A percentile compares a stretch with the other conserved stretches of the same genome.
These are phyloP conservation scores for Cardamine resedifolia DNA, from an alignment of 345 rosid genomes.

Conservation along the genomic window DNA sequence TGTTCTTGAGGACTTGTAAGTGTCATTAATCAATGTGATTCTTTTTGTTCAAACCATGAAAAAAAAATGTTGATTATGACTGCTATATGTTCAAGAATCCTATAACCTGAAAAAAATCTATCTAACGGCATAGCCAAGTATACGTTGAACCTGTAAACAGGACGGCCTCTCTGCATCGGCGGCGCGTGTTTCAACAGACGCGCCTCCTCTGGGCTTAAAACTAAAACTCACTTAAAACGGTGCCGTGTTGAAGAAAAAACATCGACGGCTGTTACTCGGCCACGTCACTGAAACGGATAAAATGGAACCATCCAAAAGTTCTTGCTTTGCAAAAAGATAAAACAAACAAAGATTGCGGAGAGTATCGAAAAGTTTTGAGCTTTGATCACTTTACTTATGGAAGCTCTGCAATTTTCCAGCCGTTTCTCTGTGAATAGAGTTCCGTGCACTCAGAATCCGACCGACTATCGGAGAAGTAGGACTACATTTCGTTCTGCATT, in stretches of 20 bases:
- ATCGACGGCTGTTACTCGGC: constrained; percentile 18
- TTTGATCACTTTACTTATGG: constrained; percentile 30
- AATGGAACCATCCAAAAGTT: constrained; percentile 13
- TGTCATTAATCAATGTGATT: constrained; percentile 22
- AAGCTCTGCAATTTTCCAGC: constrained; percentile 31
- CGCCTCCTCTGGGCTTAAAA: neutral
- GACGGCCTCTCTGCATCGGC: neutral
- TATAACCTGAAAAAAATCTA: neutral
- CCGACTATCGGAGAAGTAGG: constrained; percentile 1
- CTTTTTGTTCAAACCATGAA: constrained; percentile 6
- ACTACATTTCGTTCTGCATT: constrained; percentile 44
- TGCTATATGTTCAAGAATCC: neutral
- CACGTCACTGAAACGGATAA: constrained; percentile 34
- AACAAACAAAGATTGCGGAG: neutral
- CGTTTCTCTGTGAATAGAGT: constrained; percentile 19
- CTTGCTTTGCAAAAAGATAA: constrained; percentile 19
- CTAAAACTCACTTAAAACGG: neutral
- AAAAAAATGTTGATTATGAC: neutral
- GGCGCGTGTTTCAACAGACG: neutral
- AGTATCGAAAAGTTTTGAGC: constrained; percentile 6
- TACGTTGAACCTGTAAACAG: too few relatives aligned
- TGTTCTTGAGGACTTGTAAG: constrained; percentile 11
- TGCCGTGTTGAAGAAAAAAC: neutral
- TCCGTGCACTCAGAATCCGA: neutral
- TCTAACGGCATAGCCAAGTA: neutral